Evolutionary conservation across 148 eudicot genomes (phyloP).

Genomic region (Simmondsia chinensis): DNA sequence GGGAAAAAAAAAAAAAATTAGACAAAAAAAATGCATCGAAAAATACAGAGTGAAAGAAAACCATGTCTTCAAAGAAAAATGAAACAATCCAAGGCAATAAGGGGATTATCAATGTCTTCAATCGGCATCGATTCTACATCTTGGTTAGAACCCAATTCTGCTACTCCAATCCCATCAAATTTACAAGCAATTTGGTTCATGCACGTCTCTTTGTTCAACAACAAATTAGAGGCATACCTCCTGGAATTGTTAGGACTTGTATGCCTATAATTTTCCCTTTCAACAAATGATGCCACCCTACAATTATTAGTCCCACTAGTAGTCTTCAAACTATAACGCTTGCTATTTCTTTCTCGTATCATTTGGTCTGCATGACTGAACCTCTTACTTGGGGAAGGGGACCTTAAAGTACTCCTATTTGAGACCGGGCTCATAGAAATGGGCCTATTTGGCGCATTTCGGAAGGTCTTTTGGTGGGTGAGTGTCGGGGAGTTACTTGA

Average conservation of each 20-base stretch:
- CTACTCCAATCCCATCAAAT: slow-evolving; percentile 22
- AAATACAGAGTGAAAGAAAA: not conserved
- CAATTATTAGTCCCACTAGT: too few species aligned
- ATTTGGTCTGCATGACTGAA: slow-evolving; percentile 13
- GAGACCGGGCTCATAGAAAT: slow-evolving; percentile 1
- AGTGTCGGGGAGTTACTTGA: slow-evolving; percentile 45
- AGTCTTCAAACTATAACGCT: too few species aligned
- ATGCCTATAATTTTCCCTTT: slow-evolving; percentile 23
- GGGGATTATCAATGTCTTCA: slow-evolving; percentile 73
- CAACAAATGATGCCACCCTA: slow-evolving; percentile 11
- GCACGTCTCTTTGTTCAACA: slow-evolving; percentile 23
- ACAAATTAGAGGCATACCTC: slow-evolving; percentile 9
- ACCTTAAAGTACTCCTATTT: slow-evolving; percentile 30
- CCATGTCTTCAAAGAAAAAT: slow-evolving; percentile 40
- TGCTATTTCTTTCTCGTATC: slow-evolving; percentile 6
- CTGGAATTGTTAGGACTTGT: slow-evolving; percentile 26
- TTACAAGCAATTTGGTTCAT: slow-evolving; percentile 21
- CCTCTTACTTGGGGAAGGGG: slow-evolving; percentile 68
- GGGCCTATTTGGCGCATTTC: slow-evolving; percentile 27
- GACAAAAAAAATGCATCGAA: not conserved
- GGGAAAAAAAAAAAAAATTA: not conserved
- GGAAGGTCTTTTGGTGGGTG: slow-evolving; percentile 61
- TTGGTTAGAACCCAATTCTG: slow-evolving; percentile 16
- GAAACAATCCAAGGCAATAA: slow-evolving; percentile 81
- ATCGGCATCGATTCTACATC: slow-evolving; percentile 29